Evolutionary conservation across 2,329 filamentous ascomycete genomes (phyloP).

Genomic region (Sporothrix protearum): DNA sequence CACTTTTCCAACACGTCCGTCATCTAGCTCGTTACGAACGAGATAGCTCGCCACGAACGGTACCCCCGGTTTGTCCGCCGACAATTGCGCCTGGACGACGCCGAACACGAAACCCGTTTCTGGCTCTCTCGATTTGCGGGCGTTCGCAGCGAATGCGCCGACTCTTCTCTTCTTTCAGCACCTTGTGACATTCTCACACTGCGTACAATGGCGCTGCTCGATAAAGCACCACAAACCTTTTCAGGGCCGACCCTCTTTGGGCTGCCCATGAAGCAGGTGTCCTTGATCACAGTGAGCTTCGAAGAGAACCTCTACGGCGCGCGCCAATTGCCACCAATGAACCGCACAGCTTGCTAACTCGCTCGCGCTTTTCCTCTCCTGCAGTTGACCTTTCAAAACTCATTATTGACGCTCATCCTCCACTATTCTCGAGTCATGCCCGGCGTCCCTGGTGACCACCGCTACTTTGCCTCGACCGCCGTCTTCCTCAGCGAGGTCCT

Average conservation of each 20-base stretch:
- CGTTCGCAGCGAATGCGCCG: neutral
- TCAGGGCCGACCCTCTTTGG: conserved; percentile 51
- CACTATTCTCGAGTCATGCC: conserved; percentile 96
- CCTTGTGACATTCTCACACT: neutral
- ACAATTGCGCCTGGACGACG: neutral
- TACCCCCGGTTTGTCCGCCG: neutral
- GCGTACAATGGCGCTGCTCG: conserved; percentile 42
- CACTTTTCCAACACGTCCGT: neutral
- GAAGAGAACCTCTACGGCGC: neutral
- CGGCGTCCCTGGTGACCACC: conserved; percentile 66
- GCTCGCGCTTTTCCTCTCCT: conserved; percentile 27
- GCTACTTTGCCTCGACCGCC: conserved; percentile 90
- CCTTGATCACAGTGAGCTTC: conserved; percentile 57
- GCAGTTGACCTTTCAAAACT: conserved; percentile 77
- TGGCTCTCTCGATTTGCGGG: neutral
- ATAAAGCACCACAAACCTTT: conserved; percentile 38
- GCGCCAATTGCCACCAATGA: neutral
- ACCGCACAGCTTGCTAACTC: neutral
- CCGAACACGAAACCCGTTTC: neutral
- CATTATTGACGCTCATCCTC: conserved; percentile 75
- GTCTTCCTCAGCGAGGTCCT: conserved; percentile 91
- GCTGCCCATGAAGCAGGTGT: conserved; percentile 65
- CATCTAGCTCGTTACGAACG: neutral
- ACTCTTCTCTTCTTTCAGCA: neutral
- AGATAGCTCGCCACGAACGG: neutral